Percentiles rank a stretch among this genome's conserved stretches.
Evolutionary conservation across 495 filamentous ascomycete genomes (phyloP).

Genomic region (Pyronema omphalodes): DNA sequence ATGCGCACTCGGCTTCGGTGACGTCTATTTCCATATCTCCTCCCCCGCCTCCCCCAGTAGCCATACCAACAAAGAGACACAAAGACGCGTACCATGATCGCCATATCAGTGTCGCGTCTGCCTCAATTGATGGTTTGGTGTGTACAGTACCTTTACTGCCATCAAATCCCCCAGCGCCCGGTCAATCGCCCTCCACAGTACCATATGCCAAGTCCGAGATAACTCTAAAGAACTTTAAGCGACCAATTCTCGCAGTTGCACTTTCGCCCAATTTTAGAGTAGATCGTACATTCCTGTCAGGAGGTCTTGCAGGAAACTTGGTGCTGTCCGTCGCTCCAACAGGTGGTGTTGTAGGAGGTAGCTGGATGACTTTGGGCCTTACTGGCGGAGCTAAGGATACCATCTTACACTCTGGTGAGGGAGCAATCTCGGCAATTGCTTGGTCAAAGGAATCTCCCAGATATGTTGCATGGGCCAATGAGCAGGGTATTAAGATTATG

Average conservation of each 20-base stretch:
- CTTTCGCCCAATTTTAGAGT: slow-evolving; percentile 82
- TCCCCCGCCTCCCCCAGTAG: slow-evolving; percentile 51
- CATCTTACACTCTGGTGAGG: slow-evolving; percentile 80
- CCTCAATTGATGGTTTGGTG: slow-evolving; percentile 89
- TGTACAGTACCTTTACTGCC: slow-evolving; percentile 70
- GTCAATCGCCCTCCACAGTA: slow-evolving; percentile 13
- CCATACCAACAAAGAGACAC: slow-evolving; percentile 33
- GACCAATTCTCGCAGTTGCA: slow-evolving; percentile 76
- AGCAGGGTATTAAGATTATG: slow-evolving; percentile 96
- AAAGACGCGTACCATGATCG: slow-evolving; percentile 32
- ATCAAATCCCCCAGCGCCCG: slow-evolving; percentile 28
- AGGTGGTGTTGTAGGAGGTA: slow-evolving; percentile 29
- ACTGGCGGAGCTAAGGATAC: slow-evolving; percentile 62
- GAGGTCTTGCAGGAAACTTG: slow-evolving; percentile 73
- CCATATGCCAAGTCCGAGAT: slow-evolving; percentile 48
- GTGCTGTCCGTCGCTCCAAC: slow-evolving; percentile 74
- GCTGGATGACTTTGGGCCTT: slow-evolving; percentile 65
- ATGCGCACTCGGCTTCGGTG: slow-evolving; percentile 78
- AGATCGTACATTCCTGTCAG: slow-evolving; percentile 73
- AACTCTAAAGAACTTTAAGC: slow-evolving; percentile 74
- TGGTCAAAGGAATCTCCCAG: slow-evolving; percentile 73
- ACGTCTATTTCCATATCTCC: slow-evolving; percentile 83
- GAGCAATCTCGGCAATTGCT: slow-evolving; percentile 71
- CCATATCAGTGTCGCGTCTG: slow-evolving; percentile 56
- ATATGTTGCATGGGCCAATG: slow-evolving; percentile 87